phyloP scores from a whole-genome alignment of 345 rosid species.

The Eutrema heterophyllum region DNA sequence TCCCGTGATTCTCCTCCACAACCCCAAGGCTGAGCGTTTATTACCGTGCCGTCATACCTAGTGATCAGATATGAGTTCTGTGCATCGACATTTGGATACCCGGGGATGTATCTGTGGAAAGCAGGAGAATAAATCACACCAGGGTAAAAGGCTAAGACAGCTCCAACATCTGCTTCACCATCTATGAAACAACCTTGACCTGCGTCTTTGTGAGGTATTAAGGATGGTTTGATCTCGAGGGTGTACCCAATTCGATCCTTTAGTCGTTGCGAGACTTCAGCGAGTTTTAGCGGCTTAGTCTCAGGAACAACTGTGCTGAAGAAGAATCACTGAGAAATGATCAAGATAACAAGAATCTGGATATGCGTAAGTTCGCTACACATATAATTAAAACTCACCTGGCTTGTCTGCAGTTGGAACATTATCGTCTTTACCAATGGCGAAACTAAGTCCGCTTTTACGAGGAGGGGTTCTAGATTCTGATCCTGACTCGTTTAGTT shows the following conservation, averaged over 20 bases:
- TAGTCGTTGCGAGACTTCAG: constrained; percentile 52
- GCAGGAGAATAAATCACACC: constrained; percentile 76
- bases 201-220: constrained; percentile 64
- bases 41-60: constrained; percentile 70
- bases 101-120: constrained; percentile 72
- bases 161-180: constrained; percentile 78
- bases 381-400: constrained; percentile 39
- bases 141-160: constrained; percentile 81
- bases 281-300: constrained; percentile 51
- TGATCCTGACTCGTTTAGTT: constrained; percentile 17
- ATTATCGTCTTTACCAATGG: not conserved
- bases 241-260: constrained; percentile 68
- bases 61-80: constrained; percentile 75
- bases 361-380: not conserved
- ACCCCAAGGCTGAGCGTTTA: constrained; percentile 91
- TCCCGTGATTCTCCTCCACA: constrained; percentile 58
- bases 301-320: constrained; percentile 72
- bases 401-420: constrained; percentile 27
- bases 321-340: constrained; percentile 40
- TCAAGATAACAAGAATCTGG: not conserved
- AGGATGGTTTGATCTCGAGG: constrained; percentile 58
- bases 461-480: constrained; percentile 22
- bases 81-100: constrained; percentile 64
- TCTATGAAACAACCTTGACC: constrained; percentile 71
- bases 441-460: not conserved